phyloP scores from a whole-genome alignment of 2,329 filamentous ascomycete genomes.

The Alternaria triticimaculans region DNA sequence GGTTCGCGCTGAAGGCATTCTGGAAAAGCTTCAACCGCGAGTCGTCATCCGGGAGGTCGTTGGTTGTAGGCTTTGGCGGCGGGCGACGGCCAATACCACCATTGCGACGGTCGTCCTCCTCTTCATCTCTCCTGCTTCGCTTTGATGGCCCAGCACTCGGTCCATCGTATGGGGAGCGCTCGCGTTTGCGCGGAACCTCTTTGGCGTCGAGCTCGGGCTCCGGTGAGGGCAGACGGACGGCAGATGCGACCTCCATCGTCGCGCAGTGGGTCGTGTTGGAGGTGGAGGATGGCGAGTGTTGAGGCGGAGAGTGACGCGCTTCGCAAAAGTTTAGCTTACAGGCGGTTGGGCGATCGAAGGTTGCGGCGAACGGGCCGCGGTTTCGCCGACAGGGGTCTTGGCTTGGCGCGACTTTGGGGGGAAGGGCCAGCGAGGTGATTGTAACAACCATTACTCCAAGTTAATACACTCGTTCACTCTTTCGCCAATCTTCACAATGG shows the following conservation, averaged over 20 bases:
- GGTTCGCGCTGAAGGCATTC: slow-evolving; percentile 53
- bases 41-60: slow-evolving; percentile 40
- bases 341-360: slow-evolving; percentile 1
- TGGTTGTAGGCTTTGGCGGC: slow-evolving; percentile 16
- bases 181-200: slow-evolving; percentile 59
- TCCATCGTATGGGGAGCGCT: slow-evolving; percentile 57
- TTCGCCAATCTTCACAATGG: slow-evolving; percentile 36
- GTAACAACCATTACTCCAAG: slow-evolving; percentile 14
- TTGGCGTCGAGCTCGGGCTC: slow-evolving; percentile 54
- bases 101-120: slow-evolving; percentile 56
- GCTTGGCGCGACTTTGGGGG: slow-evolving; percentile 19
- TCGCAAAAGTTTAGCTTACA: slow-evolving; percentile 36
- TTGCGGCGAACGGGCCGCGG: slow-evolving; percentile 23
- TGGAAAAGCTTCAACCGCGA: slow-evolving; percentile 46
- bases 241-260: slow-evolving; percentile 50
- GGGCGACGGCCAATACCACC: slow-evolving; percentile 74
- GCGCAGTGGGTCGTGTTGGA: slow-evolving; percentile 3
- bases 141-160: slow-evolving; percentile 39
- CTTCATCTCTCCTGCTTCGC: slow-evolving; percentile 42
- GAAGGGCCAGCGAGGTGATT: slow-evolving; percentile 26
- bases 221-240: slow-evolving; percentile 66
- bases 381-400: slow-evolving; percentile 23
- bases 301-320: slow-evolving; percentile 13
- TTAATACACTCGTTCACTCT: slow-evolving; percentile 25
- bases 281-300: slow-evolving; percentile 4